Percentiles rank a stretch among this genome's conserved stretches.
These are phyloP conservation scores for Microdochium nivale DNA, from an alignment of 2,329 filamentous ascomycete species.

Conservation along the genomic window DNA sequence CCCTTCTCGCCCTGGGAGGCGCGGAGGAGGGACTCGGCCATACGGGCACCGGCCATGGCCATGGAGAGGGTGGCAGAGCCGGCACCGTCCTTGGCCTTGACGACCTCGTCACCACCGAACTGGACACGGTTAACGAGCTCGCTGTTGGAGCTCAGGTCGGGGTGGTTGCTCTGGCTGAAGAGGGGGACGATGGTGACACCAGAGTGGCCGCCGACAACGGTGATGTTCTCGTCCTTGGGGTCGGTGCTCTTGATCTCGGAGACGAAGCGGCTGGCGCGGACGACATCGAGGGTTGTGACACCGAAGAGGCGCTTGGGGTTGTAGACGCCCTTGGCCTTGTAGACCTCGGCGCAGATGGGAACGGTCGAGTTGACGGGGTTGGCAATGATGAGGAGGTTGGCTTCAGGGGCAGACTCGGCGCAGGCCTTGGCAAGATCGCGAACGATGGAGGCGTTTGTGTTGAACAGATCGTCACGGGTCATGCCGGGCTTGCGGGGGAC, in stretches of 20 bases:
- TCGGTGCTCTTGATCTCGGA: slow-evolving; percentile 86
- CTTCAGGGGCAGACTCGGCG: slow-evolving; percentile 80
- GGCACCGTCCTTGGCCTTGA: slow-evolving; percentile 97
- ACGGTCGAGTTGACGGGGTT: slow-evolving; percentile 99
- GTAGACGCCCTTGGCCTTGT: slow-evolving; percentile 93
- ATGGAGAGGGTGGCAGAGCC: slow-evolving; percentile 97
- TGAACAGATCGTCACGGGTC: slow-evolving; percentile 99
- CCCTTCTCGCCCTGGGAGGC: slow-evolving; percentile 90
- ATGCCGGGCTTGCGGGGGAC: slow-evolving; percentile 99
- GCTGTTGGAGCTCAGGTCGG: slow-evolving; percentile 69
- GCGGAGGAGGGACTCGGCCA: slow-evolving; percentile 87
- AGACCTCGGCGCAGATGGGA: slow-evolving; percentile 93
- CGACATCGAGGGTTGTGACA: slow-evolving; percentile 97
- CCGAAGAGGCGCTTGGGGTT: slow-evolving; percentile 99
- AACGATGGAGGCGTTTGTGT: slow-evolving; percentile 99
- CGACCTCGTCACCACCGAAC: slow-evolving; percentile 98
- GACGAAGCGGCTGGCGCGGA: slow-evolving; percentile 96
- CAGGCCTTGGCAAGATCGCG: slow-evolving; percentile 94
- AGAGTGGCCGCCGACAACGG: slow-evolving; percentile 93
- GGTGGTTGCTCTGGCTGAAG: slow-evolving; percentile 87
- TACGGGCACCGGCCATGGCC: slow-evolving; percentile 84
- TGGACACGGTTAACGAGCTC: slow-evolving; percentile 89
- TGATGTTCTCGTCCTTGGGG: slow-evolving; percentile 88
- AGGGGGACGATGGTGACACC: slow-evolving; percentile 98
- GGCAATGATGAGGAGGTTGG: slow-evolving; percentile 94